A percentile compares a stretch with the other conserved stretches of the same genome.
phyloP scores from a whole-genome alignment of 345 rosid species.

The Schrenkiella parvula region DNA sequence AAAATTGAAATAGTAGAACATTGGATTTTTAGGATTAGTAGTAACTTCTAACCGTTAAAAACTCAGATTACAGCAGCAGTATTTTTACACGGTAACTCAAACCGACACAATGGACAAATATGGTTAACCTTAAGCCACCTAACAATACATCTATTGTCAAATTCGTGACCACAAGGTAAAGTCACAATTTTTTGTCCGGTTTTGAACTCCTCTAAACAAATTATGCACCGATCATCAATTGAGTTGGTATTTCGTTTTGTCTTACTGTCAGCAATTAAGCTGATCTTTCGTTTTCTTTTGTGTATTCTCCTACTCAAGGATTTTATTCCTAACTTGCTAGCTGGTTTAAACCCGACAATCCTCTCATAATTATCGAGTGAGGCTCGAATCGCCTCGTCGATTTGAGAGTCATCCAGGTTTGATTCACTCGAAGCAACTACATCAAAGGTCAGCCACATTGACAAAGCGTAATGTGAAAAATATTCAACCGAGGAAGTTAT shows the following conservation, averaged over 20 bases:
- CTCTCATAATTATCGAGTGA: neutral
- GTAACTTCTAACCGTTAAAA: neutral
- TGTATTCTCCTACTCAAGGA: neutral
- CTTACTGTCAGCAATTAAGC: neutral
- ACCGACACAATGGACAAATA: conserved; percentile 28
- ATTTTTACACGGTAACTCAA: conserved; percentile 1
- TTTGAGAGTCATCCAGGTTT: neutral
- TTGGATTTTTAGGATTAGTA: neutral
- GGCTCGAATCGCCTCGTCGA: neutral
- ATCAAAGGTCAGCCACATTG: neutral
- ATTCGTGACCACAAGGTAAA: conserved; percentile 26
- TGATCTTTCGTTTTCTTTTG: neutral
- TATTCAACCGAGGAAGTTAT: neutral
- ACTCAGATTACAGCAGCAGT: neutral
- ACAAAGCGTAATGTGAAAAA: neutral
- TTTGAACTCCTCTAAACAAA: conserved; percentile 3
- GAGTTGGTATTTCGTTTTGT: neutral
- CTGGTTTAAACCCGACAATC: neutral
- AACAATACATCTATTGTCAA: conserved; percentile 6
- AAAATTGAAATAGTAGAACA: too few species aligned
- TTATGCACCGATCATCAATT: neutral
- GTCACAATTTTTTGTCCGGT: neutral
- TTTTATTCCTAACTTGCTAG: neutral
- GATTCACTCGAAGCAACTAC: neutral
- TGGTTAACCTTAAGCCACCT: conserved; percentile 1